A percentile compares a stretch with the other conserved stretches of the same genome.
phyloP scores from a whole-genome alignment of 1,284 basidiomycete species.

The Xerocomus minutiporus region DNA sequence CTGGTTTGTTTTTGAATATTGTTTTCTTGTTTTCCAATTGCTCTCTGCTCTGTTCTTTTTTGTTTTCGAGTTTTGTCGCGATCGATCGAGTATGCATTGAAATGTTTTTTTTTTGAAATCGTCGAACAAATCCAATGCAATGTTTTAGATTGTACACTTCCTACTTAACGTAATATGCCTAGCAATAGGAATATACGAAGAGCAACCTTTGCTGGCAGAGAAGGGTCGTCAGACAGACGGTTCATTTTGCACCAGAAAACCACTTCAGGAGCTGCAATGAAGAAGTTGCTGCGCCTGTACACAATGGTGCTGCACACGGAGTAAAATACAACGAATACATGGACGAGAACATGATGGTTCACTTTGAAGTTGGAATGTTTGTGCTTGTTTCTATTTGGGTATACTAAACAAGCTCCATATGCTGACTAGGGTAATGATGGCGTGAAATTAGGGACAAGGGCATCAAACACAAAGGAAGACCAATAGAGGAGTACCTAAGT shows the following conservation, averaged over 20 bases:
- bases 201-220: constrained; percentile 6
- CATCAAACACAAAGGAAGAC: constrained; percentile 31
- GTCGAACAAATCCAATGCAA: not conserved
- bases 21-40: not conserved
- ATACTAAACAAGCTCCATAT: constrained; percentile 7
- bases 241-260: constrained; percentile 32
- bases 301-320: constrained; percentile 22
- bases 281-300: constrained; percentile 32
- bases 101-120: not conserved
- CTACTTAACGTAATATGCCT: constrained; percentile 6
- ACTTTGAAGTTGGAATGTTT: constrained; percentile 10
- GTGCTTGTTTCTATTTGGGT: constrained; percentile 6
- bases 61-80: not conserved
- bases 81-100: not conserved
- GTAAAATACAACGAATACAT: not conserved
- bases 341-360: not conserved
- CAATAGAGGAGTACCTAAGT: constrained; percentile 35
- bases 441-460: constrained; percentile 31
- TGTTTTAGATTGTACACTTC: constrained; percentile 14
- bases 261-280: constrained; percentile 35
- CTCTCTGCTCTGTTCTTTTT: not conserved
- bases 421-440: constrained; percentile 29
- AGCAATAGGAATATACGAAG: constrained; percentile 2
- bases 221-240: constrained; percentile 6
- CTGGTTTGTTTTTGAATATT: not conserved